These are phyloP conservation scores for Chrysanthemum makinoi DNA, from an alignment of 129 eudicot genomes.

Conservation along the genomic window DNA sequence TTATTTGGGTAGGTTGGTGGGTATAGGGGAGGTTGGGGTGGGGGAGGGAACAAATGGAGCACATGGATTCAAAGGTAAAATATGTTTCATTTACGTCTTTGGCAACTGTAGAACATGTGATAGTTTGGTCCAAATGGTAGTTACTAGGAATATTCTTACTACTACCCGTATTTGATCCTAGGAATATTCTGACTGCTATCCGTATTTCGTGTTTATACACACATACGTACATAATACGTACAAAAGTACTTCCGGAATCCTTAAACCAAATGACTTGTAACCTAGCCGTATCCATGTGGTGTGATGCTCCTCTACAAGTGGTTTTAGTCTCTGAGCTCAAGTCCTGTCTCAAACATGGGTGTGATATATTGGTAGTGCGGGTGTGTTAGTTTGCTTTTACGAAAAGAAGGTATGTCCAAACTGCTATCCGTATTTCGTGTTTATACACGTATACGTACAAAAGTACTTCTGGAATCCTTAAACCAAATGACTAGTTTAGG, in stretches of 20 bases:
- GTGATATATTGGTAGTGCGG: too few species aligned
- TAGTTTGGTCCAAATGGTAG: slow-evolving; percentile 10
- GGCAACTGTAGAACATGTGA: slow-evolving; percentile 14
- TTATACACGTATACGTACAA: not conserved
- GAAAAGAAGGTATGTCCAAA: not conserved
- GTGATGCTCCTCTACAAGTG: too few species aligned
- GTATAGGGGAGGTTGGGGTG: slow-evolving; percentile 7
- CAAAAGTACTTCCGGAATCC: too few species aligned
- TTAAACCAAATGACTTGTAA: too few species aligned
- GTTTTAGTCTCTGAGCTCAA: too few species aligned
- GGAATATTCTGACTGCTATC: not conserved
- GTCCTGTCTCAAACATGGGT: too few species aligned
- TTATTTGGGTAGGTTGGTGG: slow-evolving; percentile 31
- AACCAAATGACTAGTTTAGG: too few species aligned
- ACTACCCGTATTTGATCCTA: too few species aligned
- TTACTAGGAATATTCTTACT: slow-evolving; percentile 9
- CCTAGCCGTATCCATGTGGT: too few species aligned
- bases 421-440: not conserved
- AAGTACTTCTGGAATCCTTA: too few species aligned
- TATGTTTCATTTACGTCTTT: not conserved
- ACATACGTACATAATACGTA: not conserved
- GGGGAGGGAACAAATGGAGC: not conserved
- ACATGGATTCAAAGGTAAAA: slow-evolving; percentile 3
- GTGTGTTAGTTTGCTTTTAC: too few species aligned
- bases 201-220: not conserved